phyloP scores from a whole-genome alignment of 768 basidiomycete species.

The Vararia minispora region DNA sequence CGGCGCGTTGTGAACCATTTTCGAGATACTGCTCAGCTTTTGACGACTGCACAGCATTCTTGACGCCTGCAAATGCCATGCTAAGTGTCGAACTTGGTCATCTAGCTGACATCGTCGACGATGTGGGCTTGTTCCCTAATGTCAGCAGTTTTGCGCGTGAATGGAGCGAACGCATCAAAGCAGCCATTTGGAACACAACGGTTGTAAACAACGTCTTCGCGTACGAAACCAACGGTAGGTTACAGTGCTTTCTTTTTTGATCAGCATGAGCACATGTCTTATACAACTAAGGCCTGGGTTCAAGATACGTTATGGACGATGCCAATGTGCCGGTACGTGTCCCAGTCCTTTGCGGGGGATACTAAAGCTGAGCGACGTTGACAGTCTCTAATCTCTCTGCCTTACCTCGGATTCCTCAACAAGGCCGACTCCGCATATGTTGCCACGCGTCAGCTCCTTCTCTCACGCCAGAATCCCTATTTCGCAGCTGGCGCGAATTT shows the following conservation, averaged over 20 bases:
- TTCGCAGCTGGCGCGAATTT: constrained; percentile 52
- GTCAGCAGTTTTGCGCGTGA: constrained; percentile 40
- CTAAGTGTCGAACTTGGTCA: constrained; percentile 60
- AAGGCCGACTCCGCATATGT: constrained; percentile 46
- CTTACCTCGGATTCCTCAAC: constrained; percentile 68
- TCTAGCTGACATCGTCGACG: constrained; percentile 48
- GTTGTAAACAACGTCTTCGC: constrained; percentile 60
- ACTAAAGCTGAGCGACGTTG: neutral
- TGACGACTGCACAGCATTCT: constrained; percentile 39
- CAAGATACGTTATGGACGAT: constrained; percentile 74
- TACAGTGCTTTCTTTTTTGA: neutral
- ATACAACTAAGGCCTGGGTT: constrained; percentile 40
- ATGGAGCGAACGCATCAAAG: constrained; percentile 46
- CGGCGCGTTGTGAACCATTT: constrained; percentile 27
- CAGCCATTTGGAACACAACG: constrained; percentile 53
- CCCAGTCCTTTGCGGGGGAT: constrained; percentile 1
- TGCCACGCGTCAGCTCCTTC: constrained; percentile 48
- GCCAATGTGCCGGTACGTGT: constrained; percentile 67
- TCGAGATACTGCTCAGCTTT: neutral
- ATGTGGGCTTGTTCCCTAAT: constrained; percentile 32
- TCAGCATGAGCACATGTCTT: neutral
- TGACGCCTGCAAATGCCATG: constrained; percentile 77
- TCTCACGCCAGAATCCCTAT: constrained; percentile 63
- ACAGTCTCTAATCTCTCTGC: constrained; percentile 67
- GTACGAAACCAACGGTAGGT: constrained; percentile 63